These are phyloP conservation scores for Symmetrospora coprosmae DNA, from an alignment of 768 basidiomycete genomes.

Conservation along the genomic window DNA sequence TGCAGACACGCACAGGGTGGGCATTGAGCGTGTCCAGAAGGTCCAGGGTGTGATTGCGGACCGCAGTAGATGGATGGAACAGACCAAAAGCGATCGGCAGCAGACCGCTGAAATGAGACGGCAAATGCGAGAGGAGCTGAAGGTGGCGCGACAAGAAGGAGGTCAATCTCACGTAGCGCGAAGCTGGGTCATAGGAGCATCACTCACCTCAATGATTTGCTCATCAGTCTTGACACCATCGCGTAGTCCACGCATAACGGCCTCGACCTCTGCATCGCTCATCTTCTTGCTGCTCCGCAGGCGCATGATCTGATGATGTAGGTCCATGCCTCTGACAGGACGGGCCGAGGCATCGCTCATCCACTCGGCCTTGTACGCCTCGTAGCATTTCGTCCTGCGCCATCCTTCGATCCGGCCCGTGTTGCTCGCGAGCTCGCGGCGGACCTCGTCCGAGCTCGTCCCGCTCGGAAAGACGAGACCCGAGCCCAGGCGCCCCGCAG, in stretches of 20 bases:
- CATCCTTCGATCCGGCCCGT: conserved; percentile 83
- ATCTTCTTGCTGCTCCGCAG: conserved; percentile 60
- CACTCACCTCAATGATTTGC: conserved; percentile 67
- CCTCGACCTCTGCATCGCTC: conserved; percentile 55
- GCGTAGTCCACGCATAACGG: conserved; percentile 60
- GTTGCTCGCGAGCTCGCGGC: conserved; percentile 60
- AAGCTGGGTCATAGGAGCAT: too few relatives aligned
- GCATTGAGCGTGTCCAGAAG: conserved; percentile 64
- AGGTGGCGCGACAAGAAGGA: background rate
- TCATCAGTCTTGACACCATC: conserved; percentile 66
- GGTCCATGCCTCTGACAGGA: conserved; percentile 65
- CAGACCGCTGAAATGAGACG: conserved; percentile 66
- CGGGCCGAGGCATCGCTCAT: conserved; percentile 53
- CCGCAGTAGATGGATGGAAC: conserved; percentile 67
- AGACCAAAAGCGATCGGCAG: conserved; percentile 73
- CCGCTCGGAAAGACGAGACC: conserved; percentile 72
- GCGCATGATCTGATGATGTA: conserved; percentile 69
- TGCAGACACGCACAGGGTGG: conserved; percentile 50
- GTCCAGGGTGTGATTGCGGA: conserved; percentile 67
- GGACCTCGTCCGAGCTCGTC: conserved; percentile 38
- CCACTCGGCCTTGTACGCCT: conserved; percentile 42
- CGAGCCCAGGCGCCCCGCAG: conserved; percentile 47
- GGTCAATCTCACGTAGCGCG: too few relatives aligned
- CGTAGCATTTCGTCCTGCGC: conserved; percentile 68
- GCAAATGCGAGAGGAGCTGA: conserved; percentile 65